Evolutionary conservation across 2,329 filamentous ascomycete species (phyloP).

Genomic region (Sporothrix humicola): DNA sequence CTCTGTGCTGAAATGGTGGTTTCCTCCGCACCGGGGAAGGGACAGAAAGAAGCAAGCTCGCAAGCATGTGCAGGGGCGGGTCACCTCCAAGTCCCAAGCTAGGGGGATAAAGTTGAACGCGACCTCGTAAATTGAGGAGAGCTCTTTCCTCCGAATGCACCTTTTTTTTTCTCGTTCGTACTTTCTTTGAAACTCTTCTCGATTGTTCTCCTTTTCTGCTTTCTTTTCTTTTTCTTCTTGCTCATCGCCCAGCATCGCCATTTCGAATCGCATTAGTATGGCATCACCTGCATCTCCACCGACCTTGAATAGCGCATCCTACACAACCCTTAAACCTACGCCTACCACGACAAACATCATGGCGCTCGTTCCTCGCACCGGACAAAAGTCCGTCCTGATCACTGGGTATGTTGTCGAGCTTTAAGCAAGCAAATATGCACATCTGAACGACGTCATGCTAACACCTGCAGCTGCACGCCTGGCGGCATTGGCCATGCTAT

Average conservation of each 20-base stretch:
- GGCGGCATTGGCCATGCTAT: conserved; percentile 64
- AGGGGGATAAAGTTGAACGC: background rate
- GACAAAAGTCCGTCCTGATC: conserved; percentile 55
- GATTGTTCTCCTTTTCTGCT: background rate
- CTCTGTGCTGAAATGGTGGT: background rate
- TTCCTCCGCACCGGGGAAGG: background rate
- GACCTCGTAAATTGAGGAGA: background rate
- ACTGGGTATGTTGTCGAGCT: conserved; percentile 50
- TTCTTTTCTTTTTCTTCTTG: background rate
- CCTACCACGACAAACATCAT: background rate
- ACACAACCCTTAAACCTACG: background rate
- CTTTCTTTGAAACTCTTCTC: background rate
- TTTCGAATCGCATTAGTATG: background rate
- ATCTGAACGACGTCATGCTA: background rate
- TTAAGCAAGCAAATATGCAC: background rate
- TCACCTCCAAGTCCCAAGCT: background rate
- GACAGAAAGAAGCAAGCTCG: background rate
- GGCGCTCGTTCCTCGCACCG: conserved; percentile 35
- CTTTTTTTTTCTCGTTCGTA: background rate
- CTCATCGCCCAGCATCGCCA: background rate
- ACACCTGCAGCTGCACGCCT: conserved; percentile 56
- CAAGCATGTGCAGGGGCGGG: conserved; percentile 18
- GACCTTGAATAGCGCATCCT: background rate
- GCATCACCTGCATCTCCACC: background rate
- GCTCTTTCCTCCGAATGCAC: background rate